Conservation (phyloP, 2,329 filamentous ascomycete species). For the Aspergillus luchuensis region DNA sequence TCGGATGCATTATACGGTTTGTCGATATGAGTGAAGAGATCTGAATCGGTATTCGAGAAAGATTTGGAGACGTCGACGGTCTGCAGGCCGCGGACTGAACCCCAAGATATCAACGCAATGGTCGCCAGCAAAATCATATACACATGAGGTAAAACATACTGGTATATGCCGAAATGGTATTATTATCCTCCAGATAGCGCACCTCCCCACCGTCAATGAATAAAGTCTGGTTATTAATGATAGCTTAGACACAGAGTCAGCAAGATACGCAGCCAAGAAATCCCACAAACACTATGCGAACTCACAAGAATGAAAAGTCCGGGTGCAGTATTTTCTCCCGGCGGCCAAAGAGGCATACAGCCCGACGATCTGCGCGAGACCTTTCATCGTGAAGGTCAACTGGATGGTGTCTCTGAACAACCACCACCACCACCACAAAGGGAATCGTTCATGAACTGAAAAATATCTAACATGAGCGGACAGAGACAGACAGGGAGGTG, state of each 20-base stretch:
- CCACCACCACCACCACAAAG: background rate
- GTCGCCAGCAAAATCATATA: background rate
- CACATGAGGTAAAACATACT: background rate
- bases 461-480: background rate
- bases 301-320: constrained; percentile 5
- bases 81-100: constrained; percentile 8
- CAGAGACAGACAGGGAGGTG: too few species aligned
- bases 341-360: background rate
- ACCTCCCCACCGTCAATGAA: constrained; percentile 14
- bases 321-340: constrained; percentile 1
- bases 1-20: constrained; percentile 12
- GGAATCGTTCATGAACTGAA: background rate
- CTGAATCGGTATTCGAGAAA: constrained; percentile 8
- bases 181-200: background rate
- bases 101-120: background rate
- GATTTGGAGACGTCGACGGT: constrained; percentile 10
- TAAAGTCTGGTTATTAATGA: constrained; percentile 10
- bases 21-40: constrained; percentile 4
- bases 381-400: background rate
- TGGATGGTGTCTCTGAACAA: background rate
- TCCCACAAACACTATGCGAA: background rate
- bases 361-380: background rate
- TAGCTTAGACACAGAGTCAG: background rate
- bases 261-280: background rate
- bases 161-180: constrained; percentile 1